phyloP scores from a whole-genome alignment of 768 basidiomycete species.

The Serendipita indica region DNA sequence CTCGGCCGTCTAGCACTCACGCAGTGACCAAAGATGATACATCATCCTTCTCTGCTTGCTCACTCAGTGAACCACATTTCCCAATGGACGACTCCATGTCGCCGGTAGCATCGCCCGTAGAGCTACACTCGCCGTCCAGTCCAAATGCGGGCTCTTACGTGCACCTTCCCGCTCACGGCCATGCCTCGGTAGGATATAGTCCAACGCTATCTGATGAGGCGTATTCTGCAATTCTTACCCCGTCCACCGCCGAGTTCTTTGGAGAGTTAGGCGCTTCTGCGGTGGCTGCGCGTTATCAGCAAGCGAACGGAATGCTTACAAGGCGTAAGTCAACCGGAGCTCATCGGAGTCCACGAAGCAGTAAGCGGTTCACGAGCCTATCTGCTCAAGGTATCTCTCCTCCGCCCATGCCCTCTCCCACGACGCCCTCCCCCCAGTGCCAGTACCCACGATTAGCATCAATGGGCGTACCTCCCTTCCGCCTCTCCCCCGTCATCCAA shows the following conservation, averaged over 20 bases:
- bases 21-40: background rate
- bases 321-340: background rate
- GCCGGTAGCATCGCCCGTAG: background rate
- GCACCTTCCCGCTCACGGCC: background rate
- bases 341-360: background rate
- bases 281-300: background rate
- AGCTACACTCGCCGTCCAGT: background rate
- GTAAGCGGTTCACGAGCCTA: background rate
- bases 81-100: background rate
- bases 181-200: too few relatives aligned
- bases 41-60: conserved; percentile 3
- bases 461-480: background rate
- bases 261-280: background rate
- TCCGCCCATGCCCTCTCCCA: conserved; percentile 1
- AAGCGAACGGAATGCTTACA: too few relatives aligned
- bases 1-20: background rate
- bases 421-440: background rate
- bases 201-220: background rate
- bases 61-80: background rate
- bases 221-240: background rate
- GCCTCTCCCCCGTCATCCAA: background rate
- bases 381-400: background rate
- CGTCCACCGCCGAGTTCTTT: background rate
- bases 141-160: background rate
- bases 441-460: background rate